A percentile compares a stretch with the other conserved stretches of the same genome.
Conservation (phyloP, 2,329 filamentous ascomycete species). For the Ophiobolus disseminans region DNA sequence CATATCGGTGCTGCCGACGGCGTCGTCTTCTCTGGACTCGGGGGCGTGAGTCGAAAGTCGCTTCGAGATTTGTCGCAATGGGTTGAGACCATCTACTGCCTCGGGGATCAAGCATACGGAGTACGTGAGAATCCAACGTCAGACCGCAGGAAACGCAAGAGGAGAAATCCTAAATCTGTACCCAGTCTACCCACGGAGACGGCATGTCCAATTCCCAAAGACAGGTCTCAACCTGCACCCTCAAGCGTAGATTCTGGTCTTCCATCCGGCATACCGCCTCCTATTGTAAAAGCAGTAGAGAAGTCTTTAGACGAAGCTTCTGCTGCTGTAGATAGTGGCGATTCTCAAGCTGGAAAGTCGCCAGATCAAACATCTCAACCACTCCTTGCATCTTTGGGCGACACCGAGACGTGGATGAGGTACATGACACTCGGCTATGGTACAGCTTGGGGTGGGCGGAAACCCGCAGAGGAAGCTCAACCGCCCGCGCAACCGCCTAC, state of each 20-base stretch:
- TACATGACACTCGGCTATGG: constrained; percentile 60
- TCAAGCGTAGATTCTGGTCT: constrained; percentile 12
- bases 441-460: constrained; percentile 46
- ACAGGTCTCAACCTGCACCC: constrained; percentile 5
- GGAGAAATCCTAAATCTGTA: constrained; percentile 37
- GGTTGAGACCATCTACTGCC: constrained; percentile 86
- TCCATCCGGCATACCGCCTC: constrained; percentile 54
- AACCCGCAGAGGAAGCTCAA: constrained; percentile 7
- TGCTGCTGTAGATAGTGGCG: constrained; percentile 40
- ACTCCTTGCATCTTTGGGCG: constrained; percentile 49
- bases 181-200: constrained; percentile 7
- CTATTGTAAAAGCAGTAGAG: constrained; percentile 55
- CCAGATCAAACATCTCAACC: constrained; percentile 25
- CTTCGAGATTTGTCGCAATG: constrained; percentile 78
- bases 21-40: constrained; percentile 82
- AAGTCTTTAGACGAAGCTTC: constrained; percentile 54
- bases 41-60: constrained; percentile 73
- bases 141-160: constrained; percentile 60
- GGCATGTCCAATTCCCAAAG: constrained; percentile 5
- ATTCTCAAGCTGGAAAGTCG: constrained; percentile 11
- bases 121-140: constrained; percentile 79
- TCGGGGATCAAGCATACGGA: constrained; percentile 85
- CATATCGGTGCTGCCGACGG: constrained; percentile 78
- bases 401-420: constrained; percentile 58
- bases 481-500: constrained; percentile 2